A percentile compares a stretch with the other conserved stretches of the same genome.
Evolutionary conservation across 805 yeast genomes (phyloP).

Genomic region (Blastobotrys parvus): DNA sequence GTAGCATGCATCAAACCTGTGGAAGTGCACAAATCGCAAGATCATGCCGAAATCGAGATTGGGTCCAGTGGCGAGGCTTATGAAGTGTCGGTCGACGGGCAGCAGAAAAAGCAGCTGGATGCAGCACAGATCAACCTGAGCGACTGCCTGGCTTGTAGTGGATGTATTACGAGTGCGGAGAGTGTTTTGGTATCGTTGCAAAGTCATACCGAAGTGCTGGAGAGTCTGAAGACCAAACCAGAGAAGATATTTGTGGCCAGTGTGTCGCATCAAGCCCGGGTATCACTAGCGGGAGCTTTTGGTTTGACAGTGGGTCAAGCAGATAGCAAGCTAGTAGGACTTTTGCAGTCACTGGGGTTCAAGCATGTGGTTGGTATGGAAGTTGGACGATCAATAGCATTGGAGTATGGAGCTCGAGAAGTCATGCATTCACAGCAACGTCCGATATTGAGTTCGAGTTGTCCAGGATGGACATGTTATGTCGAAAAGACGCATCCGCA

Average conservation of each 20-base stretch:
- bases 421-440: constrained; percentile 21
- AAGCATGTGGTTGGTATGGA: constrained; percentile 75
- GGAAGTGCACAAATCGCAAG: constrained; percentile 32
- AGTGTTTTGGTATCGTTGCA: constrained; percentile 87
- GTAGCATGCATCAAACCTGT: constrained; percentile 91
- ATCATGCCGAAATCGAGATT: constrained; percentile 50
- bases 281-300: constrained; percentile 68
- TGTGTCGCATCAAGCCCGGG: constrained; percentile 78
- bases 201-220: constrained; percentile 70
- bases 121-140: constrained; percentile 84
- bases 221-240: constrained; percentile 37
- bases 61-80: constrained; percentile 36
- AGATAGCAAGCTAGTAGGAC: constrained; percentile 54
- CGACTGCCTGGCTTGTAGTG: constrained; percentile 94
- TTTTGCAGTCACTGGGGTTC: constrained; percentile 57
- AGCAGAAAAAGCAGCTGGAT: constrained; percentile 40
- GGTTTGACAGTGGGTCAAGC: constrained; percentile 42
- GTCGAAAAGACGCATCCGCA: constrained; percentile 94
- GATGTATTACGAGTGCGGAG: constrained; percentile 97
- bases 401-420: constrained; percentile 41
- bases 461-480: constrained; percentile 96
- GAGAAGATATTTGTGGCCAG: constrained; percentile 57
- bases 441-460: constrained; percentile 52
- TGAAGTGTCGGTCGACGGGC: constrained; percentile 12
- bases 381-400: constrained; percentile 63